Conservation (phyloP, 2,329 filamentous ascomycete species). For the Tolypocladium tropicale region DNA sequence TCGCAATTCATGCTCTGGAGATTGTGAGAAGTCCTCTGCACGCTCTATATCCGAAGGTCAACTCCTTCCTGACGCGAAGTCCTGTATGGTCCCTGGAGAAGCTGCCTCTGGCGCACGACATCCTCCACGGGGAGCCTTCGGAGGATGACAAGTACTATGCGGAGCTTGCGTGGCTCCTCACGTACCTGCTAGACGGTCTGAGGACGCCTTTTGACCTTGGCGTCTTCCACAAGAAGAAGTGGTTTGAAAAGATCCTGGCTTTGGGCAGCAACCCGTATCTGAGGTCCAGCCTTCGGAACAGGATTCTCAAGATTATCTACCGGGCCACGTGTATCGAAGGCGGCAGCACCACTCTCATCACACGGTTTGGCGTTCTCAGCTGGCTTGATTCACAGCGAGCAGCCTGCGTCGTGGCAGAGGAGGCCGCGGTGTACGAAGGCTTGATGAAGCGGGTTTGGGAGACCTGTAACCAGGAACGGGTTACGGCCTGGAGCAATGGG, state of each 20-base stretch:
- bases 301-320: constrained; percentile 52
- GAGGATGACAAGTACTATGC: constrained; percentile 63
- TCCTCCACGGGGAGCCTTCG: constrained; percentile 55
- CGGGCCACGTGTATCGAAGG: constrained; percentile 56
- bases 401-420: constrained; percentile 28
- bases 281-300: constrained; percentile 46
- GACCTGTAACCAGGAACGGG: constrained; percentile 56
- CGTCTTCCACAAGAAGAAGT: constrained; percentile 48
- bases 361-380: constrained; percentile 60
- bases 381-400: constrained; percentile 60
- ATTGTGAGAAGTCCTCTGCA: constrained; percentile 71
- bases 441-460: constrained; percentile 51
- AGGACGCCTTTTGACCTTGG: constrained; percentile 48
- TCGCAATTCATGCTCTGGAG: constrained; percentile 58
- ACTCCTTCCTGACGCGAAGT: constrained; percentile 68
- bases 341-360: constrained; percentile 72
- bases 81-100: constrained; percentile 68
- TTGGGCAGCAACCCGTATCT: constrained; percentile 59
- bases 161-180: constrained; percentile 66
- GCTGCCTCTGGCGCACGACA: constrained; percentile 58
- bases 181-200: constrained; percentile 59
- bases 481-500: constrained; percentile 55
- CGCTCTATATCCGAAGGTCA: constrained; percentile 76
- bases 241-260: constrained; percentile 67
- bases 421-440: constrained; percentile 37